These are phyloP conservation scores for Picea engelmannii DNA, from an alignment of 83 land plant genomes.

Conservation along the genomic window DNA sequence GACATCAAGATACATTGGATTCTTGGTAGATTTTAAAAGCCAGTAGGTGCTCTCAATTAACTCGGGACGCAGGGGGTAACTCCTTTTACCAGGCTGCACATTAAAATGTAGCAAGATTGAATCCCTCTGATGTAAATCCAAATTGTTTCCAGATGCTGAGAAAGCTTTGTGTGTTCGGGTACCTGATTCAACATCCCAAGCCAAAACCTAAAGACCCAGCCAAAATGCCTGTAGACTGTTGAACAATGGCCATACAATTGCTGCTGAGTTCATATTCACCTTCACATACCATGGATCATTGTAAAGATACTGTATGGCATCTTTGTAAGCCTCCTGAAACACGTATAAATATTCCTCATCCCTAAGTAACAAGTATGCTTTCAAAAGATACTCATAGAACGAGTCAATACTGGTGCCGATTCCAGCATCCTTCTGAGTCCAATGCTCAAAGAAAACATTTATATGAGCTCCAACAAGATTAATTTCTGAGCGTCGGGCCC, in stretches of 20 bases:
- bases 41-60: constrained; percentile 98
- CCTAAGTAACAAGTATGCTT: too few relatives aligned
- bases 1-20: constrained; percentile 58
- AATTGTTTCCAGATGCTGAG: constrained; percentile 95
- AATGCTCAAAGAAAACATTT: too few relatives aligned
- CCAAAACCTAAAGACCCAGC: constrained; percentile 99
- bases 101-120: constrained; percentile 85
- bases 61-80: constrained; percentile 98
- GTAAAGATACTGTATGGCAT: too few relatives aligned
- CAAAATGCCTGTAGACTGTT: constrained; percentile 99
- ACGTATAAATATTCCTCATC: too few relatives aligned
- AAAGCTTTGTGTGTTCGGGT: constrained; percentile 91
- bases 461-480: too few relatives aligned
- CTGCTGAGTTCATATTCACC: too few relatives aligned
- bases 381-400: too few relatives aligned
- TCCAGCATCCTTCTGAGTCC: too few relatives aligned
- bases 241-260: constrained; percentile 13
- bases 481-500: too few relatives aligned
- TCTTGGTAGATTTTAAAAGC: constrained; percentile 84
- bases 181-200: constrained; percentile 97
- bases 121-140: constrained; percentile 99
- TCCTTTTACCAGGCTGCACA: constrained; percentile 97
- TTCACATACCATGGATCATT: too few relatives aligned
- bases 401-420: too few relatives aligned
- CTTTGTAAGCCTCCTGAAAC: too few relatives aligned